Evolutionary conservation across 768 basidiomycete species (phyloP).

Genomic region (Psilocybe azurescens): DNA sequence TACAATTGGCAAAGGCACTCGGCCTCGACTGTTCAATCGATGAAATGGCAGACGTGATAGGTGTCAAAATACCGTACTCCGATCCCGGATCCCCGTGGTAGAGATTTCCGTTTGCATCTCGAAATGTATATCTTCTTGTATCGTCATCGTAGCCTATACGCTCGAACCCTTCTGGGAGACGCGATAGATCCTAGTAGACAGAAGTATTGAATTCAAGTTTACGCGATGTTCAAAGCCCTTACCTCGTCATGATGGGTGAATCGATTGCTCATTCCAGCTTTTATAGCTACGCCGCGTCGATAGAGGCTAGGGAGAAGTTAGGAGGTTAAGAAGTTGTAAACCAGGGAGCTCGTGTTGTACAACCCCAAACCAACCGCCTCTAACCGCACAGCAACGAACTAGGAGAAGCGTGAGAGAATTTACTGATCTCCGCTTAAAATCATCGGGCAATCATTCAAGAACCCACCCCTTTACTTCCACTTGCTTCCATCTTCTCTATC

Average conservation of each 20-base stretch:
- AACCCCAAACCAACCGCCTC: no score
- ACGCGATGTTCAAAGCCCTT: not conserved
- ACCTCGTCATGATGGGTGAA: constrained; percentile 8
- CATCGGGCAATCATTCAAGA: no score
- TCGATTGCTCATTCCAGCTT: not conserved
- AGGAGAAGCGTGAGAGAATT: not conserved
- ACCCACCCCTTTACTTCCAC: no score
- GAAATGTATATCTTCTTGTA: constrained; percentile 53
- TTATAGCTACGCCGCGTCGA: no score
- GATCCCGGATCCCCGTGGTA: constrained; percentile 52
- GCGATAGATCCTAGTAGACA: constrained; percentile 36
- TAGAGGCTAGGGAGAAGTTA: no score
- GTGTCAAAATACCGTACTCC: constrained; percentile 48
- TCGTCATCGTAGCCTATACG: constrained; percentile 62
- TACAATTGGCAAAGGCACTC: constrained; percentile 32
- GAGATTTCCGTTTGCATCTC: constrained; percentile 46
- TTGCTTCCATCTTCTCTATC: no score
- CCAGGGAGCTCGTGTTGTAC: no score
- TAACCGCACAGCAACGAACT: not conserved
- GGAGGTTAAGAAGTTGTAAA: no score
- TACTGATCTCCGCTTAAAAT: not conserved
- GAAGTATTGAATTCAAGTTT: not conserved
- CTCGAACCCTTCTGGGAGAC: constrained; percentile 51
- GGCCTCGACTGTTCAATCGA: constrained; percentile 22
- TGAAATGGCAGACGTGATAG: constrained; percentile 28